Base-by-base conservation (phyloP, 495 filamentous ascomycete species). In the Penicillium odoratum region DNA sequence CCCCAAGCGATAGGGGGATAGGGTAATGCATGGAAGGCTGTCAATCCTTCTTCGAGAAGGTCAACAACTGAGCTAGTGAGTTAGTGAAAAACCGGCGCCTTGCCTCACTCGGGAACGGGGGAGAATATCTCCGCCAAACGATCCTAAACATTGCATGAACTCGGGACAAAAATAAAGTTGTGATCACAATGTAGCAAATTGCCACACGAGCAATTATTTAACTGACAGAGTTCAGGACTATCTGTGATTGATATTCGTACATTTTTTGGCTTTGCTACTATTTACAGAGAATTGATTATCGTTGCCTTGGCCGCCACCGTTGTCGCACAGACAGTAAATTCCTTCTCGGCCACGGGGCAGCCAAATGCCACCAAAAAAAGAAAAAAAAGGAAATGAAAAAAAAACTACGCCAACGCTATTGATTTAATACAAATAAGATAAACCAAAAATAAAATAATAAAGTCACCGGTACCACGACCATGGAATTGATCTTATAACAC, bases 11-110 rank as follows among this genome's bases (percentile, higher is more conserved):
- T 43, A 48, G 44, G 38, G 36, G 10, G n/a, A 15, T 29, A 10
- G 33, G 40, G 9, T 21, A 52, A 69, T 69, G 67, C 67, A 69
- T 69, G 62, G 64, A 69, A 69, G 65, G 60, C 67, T 69, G 67
- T 69, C 64, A 69, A 15, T 49, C 16, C 34, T 40, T 53, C 59
- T 69, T 63, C 57, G 58, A 69, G 59, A 69, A 68, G 36, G 21
- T 45, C 47, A 34, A 53, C 25, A n/a, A 28, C 38, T 21, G 42
- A 31, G 13, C 34, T 30, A 53, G 25, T 21, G 38, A 50, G 4
- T 18, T 31, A 18, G 26, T 31, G 26, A 33, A 9, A 44, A 36
- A 57, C 29, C 11, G 33, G 25, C 21, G 21, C 50, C 44, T 58
- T 58, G 55, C 58, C 43, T 55, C 51, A 21, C 21, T 21, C 21